A percentile compares a stretch with the other conserved stretches of the same genome.
Evolutionary conservation across 371 early-diverging fungal genomes (phyloP).

Genomic region (Capillidium heterosporum): DNA sequence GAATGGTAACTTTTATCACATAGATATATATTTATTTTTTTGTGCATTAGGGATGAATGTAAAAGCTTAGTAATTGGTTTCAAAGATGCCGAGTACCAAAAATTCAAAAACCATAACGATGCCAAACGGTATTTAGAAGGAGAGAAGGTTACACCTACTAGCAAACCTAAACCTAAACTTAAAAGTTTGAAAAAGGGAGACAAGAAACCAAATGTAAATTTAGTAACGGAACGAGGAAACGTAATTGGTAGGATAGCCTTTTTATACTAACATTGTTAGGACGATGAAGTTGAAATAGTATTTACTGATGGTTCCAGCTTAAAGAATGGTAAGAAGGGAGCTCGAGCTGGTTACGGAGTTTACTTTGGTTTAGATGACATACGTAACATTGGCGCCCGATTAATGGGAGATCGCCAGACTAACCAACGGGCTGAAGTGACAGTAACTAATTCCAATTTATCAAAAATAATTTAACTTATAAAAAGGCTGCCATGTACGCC

Average conservation of each 20-base stretch:
- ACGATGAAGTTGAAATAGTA: conserved; percentile 12
- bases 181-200: background rate
- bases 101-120: background rate
- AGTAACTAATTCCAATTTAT: conserved; percentile 13
- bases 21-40: background rate
- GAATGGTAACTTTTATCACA: background rate
- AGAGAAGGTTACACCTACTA: background rate
- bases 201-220: background rate
- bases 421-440: conserved; percentile 75
- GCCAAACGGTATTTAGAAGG: background rate
- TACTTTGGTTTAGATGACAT: conserved; percentile 55
- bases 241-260: background rate
- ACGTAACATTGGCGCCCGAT: conserved; percentile 46
- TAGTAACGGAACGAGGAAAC: background rate
- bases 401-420: conserved; percentile 41
- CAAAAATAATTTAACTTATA: background rate
- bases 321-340: conserved; percentile 35
- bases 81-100: background rate
- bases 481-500: conserved; percentile 44
- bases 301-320: conserved; percentile 70
- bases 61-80: background rate
- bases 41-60: background rate
- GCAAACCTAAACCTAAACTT: background rate
- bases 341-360: conserved; percentile 68
- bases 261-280: conserved; percentile 1